Evolutionary conservation across 139 green algal species (phyloP).

Genomic region (Spirogloea muscicola): DNA sequence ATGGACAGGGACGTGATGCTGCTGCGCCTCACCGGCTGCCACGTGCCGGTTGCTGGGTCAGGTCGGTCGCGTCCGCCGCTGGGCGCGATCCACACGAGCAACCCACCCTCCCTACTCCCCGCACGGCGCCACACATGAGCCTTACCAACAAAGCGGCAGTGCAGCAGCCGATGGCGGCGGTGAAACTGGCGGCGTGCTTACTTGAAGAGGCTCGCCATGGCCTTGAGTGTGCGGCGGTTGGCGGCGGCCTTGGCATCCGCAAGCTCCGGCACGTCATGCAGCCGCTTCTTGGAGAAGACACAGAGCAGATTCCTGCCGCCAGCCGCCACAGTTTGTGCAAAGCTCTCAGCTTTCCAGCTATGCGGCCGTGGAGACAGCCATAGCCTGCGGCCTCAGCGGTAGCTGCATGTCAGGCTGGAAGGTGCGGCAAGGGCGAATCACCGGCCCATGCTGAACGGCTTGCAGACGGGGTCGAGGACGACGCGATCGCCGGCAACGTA

Average conservation of each 20-base stretch:
- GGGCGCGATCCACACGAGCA: conserved; percentile 90
- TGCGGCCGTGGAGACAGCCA: no score
- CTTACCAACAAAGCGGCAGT: no score
- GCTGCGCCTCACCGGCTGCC: conserved; percentile 1
- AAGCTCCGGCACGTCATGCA: conserved; percentile 85
- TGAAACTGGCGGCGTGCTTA: conserved; percentile 40
- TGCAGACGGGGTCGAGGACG: conserved; percentile 91
- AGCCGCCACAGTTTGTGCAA: not conserved
- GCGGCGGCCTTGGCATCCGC: conserved; percentile 79
- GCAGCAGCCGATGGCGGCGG: not conserved
- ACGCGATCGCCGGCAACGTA: conserved; percentile 91
- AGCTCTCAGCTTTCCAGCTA: no score
- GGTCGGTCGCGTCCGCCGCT: conserved; percentile 81
- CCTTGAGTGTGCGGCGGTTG: conserved; percentile 75
- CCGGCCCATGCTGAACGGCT: conserved; percentile 95
- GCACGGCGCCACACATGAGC: no score
- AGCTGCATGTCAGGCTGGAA: no score
- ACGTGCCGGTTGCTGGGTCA: conserved; percentile 43
- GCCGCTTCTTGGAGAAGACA: conserved; percentile 96
- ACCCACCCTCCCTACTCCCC: conserved; percentile 59
- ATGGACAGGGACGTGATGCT: not conserved
- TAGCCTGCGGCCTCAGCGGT: no score
- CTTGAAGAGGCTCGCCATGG: conserved; percentile 54
- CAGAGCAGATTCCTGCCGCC: conserved; percentile 92
- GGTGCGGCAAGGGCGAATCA: no score